Percentiles rank a stretch among this genome's conserved stretches.
These are phyloP conservation scores for Papilionanthe hybrid DNA, from an alignment of 116 monocot species.

Conservation along the genomic window DNA sequence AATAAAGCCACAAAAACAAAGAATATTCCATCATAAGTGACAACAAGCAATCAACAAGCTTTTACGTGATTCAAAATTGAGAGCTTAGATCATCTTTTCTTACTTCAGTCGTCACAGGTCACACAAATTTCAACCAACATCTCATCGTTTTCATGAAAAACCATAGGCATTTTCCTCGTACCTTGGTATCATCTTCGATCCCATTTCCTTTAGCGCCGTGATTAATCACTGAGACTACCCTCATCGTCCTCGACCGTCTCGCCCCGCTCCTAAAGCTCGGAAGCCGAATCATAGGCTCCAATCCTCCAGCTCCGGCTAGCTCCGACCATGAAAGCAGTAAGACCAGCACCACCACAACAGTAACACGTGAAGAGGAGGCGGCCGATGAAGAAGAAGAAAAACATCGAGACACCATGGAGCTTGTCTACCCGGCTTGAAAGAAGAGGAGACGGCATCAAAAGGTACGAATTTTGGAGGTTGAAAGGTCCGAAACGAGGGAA, in stretches of 20 bases:
- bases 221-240: conserved; percentile 11
- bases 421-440: neutral
- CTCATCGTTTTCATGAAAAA: neutral
- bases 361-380: neutral
- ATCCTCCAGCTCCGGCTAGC: neutral
- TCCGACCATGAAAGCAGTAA: conserved; percentile 6
- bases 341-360: neutral
- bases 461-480: neutral
- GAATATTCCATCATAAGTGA: no score
- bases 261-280: neutral
- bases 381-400: neutral
- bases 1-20: no score
- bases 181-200: conserved; percentile 13
- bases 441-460: neutral
- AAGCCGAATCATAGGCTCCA: neutral
- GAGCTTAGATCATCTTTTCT: no score
- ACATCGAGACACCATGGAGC: neutral
- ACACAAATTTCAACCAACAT: no score
- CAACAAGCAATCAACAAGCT: no score
- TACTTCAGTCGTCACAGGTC: no score
- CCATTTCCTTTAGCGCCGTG: conserved; percentile 24
- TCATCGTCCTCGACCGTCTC: neutral
- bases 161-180: neutral
- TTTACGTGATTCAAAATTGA: no score
- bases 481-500: neutral